phyloP scores from a whole-genome alignment of 495 filamentous ascomycete species.

The Xylaria bambusicola region DNA sequence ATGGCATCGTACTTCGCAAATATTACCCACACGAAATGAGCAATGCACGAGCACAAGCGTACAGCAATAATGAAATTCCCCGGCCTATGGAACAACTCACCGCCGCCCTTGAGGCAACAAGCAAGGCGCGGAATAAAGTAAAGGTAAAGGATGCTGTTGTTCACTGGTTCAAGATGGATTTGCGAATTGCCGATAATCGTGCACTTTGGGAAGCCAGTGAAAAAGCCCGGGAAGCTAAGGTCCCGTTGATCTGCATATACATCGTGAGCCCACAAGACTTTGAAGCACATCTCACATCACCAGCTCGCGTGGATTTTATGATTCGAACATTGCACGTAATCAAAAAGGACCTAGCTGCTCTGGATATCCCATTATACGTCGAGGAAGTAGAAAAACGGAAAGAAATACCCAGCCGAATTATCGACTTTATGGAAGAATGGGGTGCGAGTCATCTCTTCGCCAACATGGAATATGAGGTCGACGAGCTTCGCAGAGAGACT shows the following conservation, averaged over 20 bases:
- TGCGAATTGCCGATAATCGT: conserved; percentile 74
- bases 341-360: conserved; percentile 62
- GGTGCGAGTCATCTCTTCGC: conserved; percentile 70
- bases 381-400: conserved; percentile 69
- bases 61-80: conserved; percentile 64
- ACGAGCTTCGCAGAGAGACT: conserved; percentile 74
- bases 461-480: conserved; percentile 78
- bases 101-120: conserved; percentile 56
- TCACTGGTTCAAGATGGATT: conserved; percentile 90
- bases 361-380: conserved; percentile 80
- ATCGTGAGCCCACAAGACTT: conserved; percentile 85
- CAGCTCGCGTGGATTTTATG: conserved; percentile 77
- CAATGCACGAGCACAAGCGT: conserved; percentile 70
- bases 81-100: conserved; percentile 69
- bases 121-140: conserved; percentile 44
- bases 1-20: conserved; percentile 71
- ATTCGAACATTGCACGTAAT: conserved; percentile 67
- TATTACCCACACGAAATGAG: conserved; percentile 88
- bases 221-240: conserved; percentile 61
- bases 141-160: conserved; percentile 65
- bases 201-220: conserved; percentile 67
- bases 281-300: conserved; percentile 74
- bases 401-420: conserved; percentile 62
- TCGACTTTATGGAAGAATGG: conserved; percentile 72
- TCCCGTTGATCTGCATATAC: conserved; percentile 75